A percentile compares a stretch with the other conserved stretches of the same genome.
phyloP scores from a whole-genome alignment of 352 stramenopile species.

The Phytophthora lateralis region DNA sequence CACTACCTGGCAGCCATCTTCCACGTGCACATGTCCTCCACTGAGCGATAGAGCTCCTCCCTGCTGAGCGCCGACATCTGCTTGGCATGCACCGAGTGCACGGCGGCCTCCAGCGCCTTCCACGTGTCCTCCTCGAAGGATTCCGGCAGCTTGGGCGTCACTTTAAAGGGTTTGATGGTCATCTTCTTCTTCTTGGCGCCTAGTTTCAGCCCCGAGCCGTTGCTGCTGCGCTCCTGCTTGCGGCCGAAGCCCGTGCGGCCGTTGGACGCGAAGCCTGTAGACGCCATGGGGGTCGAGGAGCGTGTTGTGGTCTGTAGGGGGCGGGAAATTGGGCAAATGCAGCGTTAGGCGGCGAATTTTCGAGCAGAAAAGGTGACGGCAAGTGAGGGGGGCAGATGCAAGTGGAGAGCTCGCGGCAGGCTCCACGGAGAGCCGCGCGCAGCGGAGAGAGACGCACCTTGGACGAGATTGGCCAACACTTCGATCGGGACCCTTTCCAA shows the following conservation, averaged over 20 bases:
- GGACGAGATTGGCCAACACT: background rate
- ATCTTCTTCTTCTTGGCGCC: slow-evolving; percentile 77
- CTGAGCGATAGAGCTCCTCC: slow-evolving; percentile 85
- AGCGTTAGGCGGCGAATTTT: slow-evolving; percentile 7
- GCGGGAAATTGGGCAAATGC: background rate
- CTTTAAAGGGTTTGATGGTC: slow-evolving; percentile 87
- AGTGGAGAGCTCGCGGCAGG: background rate
- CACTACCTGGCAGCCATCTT: slow-evolving; percentile 83
- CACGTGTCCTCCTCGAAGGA: slow-evolving; percentile 83
- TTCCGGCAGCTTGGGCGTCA: slow-evolving; percentile 73
- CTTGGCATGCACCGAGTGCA: slow-evolving; percentile 72
- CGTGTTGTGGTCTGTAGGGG: background rate
- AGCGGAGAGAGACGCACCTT: background rate
- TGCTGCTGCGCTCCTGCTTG: slow-evolving; percentile 42
- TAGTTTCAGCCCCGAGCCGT: slow-evolving; percentile 22
- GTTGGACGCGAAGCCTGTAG: slow-evolving; percentile 32
- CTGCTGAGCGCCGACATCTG: slow-evolving; percentile 66
- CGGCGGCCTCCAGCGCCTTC: slow-evolving; percentile 67
- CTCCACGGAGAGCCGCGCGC: background rate
- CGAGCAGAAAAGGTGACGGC: background rate
- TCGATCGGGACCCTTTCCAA: slow-evolving; percentile 15
- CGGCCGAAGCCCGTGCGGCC: slow-evolving; percentile 32
- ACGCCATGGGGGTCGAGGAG: slow-evolving; percentile 30
- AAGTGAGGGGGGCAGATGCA: background rate
- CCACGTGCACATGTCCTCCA: slow-evolving; percentile 93